Evolutionary conservation across 768 basidiomycete species (phyloP), one percentile per base, ranked within the genome.

Genomic region (Russula emetica): DNA sequence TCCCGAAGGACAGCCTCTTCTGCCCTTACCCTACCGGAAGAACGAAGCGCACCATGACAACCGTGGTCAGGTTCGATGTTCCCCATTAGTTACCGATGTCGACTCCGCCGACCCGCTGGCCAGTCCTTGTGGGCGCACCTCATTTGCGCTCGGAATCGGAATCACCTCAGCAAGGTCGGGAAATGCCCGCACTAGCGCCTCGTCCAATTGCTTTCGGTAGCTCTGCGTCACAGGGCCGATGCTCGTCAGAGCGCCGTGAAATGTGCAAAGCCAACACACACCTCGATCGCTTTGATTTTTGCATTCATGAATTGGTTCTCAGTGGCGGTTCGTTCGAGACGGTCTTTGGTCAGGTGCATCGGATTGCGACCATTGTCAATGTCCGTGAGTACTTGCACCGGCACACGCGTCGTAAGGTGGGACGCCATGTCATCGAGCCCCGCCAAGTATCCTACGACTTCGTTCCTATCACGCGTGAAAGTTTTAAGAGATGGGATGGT

Each of bases 291-390:
- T 51, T 82, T 80, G 44, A 94, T 89, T 71, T 93, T 92, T 32
- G 89, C 91, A 70, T 93, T 91, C 87, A 92, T 90, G 67, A 92
- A 93, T 71, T 92, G 92, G 71, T 94, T 94, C 76, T 94, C 92
- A 2, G 89, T 88, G 34, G 92, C 90, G 0, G 90, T 84, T 58
- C 90, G 81, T 75, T 94, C 92, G 16, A 94, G 74, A 56, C 88
- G 80, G 62, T 92, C 90, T 67, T 84, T 83, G 20, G 92, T 92
- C 57, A 92, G 78, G 71, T 86, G 85, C 85, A 90, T 86, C 5
- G 91, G 92, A 71, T 93, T 92, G 51, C 84, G 82, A 3, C 85
- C 79, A 67, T 84, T 86, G 77, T 94, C 92, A 62, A 93, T 87
- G 67, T 93, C 92, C 28, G 81, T 79, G 34, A 90, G 76, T 30